phyloP scores from a whole-genome alignment of 805 yeast species.

The Candida corydali region DNA sequence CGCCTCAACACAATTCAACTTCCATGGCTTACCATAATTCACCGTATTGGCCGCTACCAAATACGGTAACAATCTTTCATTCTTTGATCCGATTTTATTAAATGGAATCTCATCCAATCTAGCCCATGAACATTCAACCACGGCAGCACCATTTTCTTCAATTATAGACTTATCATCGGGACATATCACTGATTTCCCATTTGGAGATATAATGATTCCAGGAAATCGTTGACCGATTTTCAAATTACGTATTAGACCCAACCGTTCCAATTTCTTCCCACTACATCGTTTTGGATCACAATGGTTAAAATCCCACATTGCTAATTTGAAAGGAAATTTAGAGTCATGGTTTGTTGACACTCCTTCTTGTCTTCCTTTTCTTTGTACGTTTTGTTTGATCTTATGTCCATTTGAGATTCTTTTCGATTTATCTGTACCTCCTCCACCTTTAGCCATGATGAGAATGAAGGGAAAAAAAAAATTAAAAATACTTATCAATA shows the following conservation, averaged over 20 bases:
- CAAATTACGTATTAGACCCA: constrained; percentile 75
- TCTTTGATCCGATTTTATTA: constrained; percentile 81
- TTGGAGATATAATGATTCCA: constrained; percentile 90
- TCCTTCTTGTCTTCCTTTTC: constrained; percentile 31
- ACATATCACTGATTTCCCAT: constrained; percentile 85
- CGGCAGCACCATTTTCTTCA: constrained; percentile 86
- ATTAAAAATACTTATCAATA: not conserved
- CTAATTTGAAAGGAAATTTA: constrained; percentile 74
- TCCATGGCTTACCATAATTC: constrained; percentile 95
- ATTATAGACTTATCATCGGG: constrained; percentile 80
- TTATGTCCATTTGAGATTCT: constrained; percentile 55
- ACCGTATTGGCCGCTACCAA: constrained; percentile 96
- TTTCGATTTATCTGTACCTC: constrained; percentile 39
- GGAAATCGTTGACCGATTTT: constrained; percentile 91
- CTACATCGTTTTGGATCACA: constrained; percentile 98
- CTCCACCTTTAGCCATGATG: constrained; percentile 53
- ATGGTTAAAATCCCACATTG: constrained; percentile 99
- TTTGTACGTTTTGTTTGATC: constrained; percentile 49
- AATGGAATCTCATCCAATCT: constrained; percentile 96
- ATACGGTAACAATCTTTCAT: constrained; percentile 86
- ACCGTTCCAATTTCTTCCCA: constrained; percentile 87
- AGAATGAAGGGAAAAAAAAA: not conserved
- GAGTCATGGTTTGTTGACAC: constrained; percentile 11
- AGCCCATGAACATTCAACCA: constrained; percentile 99
- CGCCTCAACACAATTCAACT: constrained; percentile 93